Base-by-base conservation (phyloP, 352 stramenopile genomes). In the Pythium myriotylum region DNA sequence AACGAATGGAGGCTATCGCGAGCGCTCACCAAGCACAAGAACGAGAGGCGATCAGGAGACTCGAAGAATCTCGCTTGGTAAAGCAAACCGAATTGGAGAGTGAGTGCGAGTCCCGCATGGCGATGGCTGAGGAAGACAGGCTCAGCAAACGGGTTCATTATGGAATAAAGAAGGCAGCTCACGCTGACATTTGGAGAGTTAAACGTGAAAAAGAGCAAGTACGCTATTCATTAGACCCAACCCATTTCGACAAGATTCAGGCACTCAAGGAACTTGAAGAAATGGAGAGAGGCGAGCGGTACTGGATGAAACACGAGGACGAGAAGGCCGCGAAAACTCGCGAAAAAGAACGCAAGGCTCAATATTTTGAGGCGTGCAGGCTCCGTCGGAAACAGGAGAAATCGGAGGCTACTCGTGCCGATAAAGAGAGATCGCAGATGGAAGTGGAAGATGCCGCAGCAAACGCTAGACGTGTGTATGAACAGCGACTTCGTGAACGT, bases 141-240 rank as follows among this genome's bases (percentile, higher is more conserved):
- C 51, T 37, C 10, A 72, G 65, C 51, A 71, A 70, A 12, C 64
- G 70, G 39, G 73, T 60, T 50, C 47, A 76, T n/a, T 84, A 74
- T n/a, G 58, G 69, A 27, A 1, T 43, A 14, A 81, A 77, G 46
- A 90, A 79, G 47, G 60, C n/a, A 22, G 39, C 53, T 1, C 70
- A 80, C 41, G 68, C 62, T 9, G 37, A 65, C 4, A 56, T 72
- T 3, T 90, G 83, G 83, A 58, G 60, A 37, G 62, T 59, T 0
- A 87, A 83, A 29, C 78, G 83, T 2, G 81, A 82, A 39, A 73
- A 71, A 26, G 77, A 86, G 29, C 43, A 52, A n/a, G 39, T 67
- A 0, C 70, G 71, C 20, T 87, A 83, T 42, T 76, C 69, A 1
- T 55, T 83, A 1, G 83, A 92, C 39, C 83, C 83, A 8, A 63